Evolutionary conservation across 176 grass and related monocot species (phyloP), one percentile per base, ranked within the genome.

Genomic region (Aechmea fasciata): DNA sequence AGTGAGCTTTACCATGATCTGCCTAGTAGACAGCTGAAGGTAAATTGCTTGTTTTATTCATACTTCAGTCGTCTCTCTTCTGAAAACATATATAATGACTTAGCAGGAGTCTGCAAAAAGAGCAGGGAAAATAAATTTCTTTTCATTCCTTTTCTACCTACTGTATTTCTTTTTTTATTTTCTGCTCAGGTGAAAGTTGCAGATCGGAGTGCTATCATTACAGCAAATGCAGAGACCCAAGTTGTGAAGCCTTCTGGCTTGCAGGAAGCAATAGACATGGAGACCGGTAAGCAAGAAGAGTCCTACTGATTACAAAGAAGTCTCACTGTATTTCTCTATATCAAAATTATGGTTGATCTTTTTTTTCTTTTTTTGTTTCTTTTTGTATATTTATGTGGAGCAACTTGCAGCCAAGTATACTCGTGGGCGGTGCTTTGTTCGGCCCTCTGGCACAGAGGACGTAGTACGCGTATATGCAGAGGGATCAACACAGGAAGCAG

Each of bases 391-490:
- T 55, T 59, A 65, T 24, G 50, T 69, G 22, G 25, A 17, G 22
- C 53, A 33, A 17, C 53, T 65, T 77, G 70, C 79, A 97, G 89
- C 59, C 65, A 90, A 97, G 49, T 74, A 97, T 63, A 12, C 68
- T 48, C 41, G 61, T 0, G 93, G 93, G 22, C 81, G 93, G 79
- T 97, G 89, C 73, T 97, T 92, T 69, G 79, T 92, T 57, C 79
- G 93, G 29, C 89, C 89, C 59, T 92, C 89, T 49, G 93, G 89
- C 49, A 97, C 93, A 24, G 93, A 92, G 77, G 89, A 96, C 70
- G 79, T 92, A 69, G 83, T 97, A 20, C 82, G 89, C 47, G 90
- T 97, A 9, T 97, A 97, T 51, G 89, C 93, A 11, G 93, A 97
- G 84, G 84, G 87, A 19, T 84, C 83, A 61, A 87, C 77, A 2